Base-by-base conservation (phyloP, 2,329 filamentous ascomycete species). In the Alternaria arborescens region DNA sequence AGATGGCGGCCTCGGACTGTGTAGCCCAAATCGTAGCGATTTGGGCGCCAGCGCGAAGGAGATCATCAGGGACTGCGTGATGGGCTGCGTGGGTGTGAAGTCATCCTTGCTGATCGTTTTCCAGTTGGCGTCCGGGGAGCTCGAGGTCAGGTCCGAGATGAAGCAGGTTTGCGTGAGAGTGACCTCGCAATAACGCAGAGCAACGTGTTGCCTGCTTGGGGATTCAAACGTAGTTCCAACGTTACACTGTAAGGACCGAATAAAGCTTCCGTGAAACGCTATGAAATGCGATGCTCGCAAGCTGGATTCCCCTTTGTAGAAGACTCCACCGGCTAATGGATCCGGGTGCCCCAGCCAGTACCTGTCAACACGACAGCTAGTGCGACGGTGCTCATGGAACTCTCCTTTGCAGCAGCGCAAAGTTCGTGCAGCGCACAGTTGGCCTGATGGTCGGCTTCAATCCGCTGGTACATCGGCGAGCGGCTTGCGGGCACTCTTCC, bases 261-360 rank as follows among this genome's bases (percentile, higher is more conserved):
- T 52, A 62, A 60, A 64, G 60, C 56, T 28, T 61, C 46, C 14
- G 72, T 74, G 67, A 66, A 73, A 74, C 71, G 65, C 70, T 72
- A 69, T 68, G 61, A 67, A 51, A 66, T 68, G 66, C 65, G 67
- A 69, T 63, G 58, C 65, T 60, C 59, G 55, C 57, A 62, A 71
- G 73, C 70, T 69, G 67, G 65, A 64, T 67, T 68, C 59, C 71
- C 63, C 50, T 57, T 65, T 55, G 55, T 55, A 62, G 65, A 26
- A 42, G 52, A 48, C 50, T 68, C 68, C 62, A 69, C 71, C 69
- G 66, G 71, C 65, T 71, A 72, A 73, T 69, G 56, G 57, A 58
- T 55, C 61, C 70, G 72, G 38, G 52, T 59, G 62, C 61, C 65
- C 64, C 60, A 62, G 63, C 65, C 48, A 50, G 58, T 42, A 55